These are phyloP conservation scores for Lentinus tigrinus DNA, from an alignment of 768 basidiomycete genomes.

Conservation along the genomic window DNA sequence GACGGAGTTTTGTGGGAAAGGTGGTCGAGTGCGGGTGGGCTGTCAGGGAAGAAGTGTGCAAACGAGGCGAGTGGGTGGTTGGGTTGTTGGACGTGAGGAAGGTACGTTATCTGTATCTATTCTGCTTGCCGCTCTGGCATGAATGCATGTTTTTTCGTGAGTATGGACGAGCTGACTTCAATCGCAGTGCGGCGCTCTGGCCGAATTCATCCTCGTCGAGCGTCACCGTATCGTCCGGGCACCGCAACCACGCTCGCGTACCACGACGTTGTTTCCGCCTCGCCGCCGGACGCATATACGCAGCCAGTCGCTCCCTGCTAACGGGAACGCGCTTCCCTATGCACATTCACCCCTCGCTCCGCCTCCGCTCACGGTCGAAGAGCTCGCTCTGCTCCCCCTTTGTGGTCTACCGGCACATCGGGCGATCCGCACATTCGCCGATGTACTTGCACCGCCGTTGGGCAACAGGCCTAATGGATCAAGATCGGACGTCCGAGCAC, in stretches of 20 bases:
- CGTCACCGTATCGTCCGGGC: constrained; percentile 73
- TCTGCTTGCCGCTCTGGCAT: neutral
- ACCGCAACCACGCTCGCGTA: constrained; percentile 47
- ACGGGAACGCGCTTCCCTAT: constrained; percentile 12
- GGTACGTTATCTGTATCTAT: constrained; percentile 44
- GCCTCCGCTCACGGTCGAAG: constrained; percentile 52
- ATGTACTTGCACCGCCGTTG: constrained; percentile 39
- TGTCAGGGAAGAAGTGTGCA: constrained; percentile 55
- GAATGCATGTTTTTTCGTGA: neutral
- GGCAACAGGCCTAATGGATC: neutral
- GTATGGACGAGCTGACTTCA: constrained; percentile 8
- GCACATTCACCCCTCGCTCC: constrained; percentile 18
- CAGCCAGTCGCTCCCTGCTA: constrained; percentile 24
- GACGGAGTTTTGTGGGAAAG: constrained; percentile 82
- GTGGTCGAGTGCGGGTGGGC: constrained; percentile 84
- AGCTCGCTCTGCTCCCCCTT: constrained; percentile 78
- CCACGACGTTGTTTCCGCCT: constrained; percentile 28
- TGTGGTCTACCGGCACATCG: constrained; percentile 81
- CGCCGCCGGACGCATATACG: constrained; percentile 24
- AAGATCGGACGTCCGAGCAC: constrained; percentile 24
- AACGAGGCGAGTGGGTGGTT: constrained; percentile 84
- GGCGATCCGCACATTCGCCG: constrained; percentile 68
- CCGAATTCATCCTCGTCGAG: constrained; percentile 87
- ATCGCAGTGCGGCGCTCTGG: constrained; percentile 73
- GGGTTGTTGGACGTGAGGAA: constrained; percentile 78